Percentiles rank a stretch among this genome's conserved stretches.
Conservation (phyloP, 306 rosid species). For the Canavalia ensiformis region DNA sequence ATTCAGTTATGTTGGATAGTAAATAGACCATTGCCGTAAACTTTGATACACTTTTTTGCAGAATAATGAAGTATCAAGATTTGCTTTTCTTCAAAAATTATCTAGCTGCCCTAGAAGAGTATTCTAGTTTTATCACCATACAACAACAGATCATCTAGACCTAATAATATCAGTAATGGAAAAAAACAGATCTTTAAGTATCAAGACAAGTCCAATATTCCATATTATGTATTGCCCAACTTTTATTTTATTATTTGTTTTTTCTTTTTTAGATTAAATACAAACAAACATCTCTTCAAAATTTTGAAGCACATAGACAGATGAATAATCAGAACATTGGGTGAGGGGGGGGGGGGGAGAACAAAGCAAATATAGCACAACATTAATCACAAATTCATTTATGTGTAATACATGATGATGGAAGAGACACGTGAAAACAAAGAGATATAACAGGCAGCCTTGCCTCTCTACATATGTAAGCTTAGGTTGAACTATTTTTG, state of each 20-base stretch:
- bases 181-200: background rate
- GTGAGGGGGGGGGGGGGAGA: background rate
- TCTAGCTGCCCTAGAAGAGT: conserved; percentile 6
- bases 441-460: conserved; percentile 21
- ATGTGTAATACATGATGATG: background rate
- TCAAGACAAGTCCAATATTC: background rate
- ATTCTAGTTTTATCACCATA: background rate
- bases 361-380: background rate
- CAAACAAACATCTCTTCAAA: background rate
- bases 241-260: background rate
- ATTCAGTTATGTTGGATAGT: conserved; percentile 6
- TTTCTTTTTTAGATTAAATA: background rate
- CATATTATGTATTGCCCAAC: background rate
- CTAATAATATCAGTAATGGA: conserved; percentile 3
- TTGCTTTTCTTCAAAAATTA: background rate
- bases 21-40: background rate
- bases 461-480: conserved; percentile 20
- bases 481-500: conserved; percentile 11
- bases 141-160: conserved; percentile 1
- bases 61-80: background rate
- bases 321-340: background rate
- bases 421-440: background rate
- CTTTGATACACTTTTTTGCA: background rate
- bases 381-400: background rate
- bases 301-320: background rate